Base-by-base conservation (phyloP, 2,329 filamentous ascomycete genomes). In the Ophiobolus disseminans region DNA sequence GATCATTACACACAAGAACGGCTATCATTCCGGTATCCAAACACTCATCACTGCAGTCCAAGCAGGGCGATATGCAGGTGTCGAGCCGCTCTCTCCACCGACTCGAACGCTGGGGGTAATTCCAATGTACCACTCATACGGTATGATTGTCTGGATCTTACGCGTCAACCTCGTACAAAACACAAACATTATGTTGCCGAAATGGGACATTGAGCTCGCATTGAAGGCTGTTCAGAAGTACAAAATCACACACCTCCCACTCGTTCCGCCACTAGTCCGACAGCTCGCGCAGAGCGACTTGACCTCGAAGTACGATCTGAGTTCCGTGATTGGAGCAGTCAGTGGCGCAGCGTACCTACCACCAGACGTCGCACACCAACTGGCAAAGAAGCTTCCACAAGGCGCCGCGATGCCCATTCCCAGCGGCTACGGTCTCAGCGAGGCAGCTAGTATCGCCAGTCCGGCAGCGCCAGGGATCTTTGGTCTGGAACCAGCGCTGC, bases 51-150 rank as follows among this genome's bases (percentile, higher is more conserved):
- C 58, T 2, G 57, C 55, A 2, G 50, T 54, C 2, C 66, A 68
- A 53, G 42, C 31, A 8, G 54, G 65, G 14, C 57, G 57, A 0
- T 66, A 53, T 38, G 46, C 39, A 7, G 60, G 59, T 16, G 38
- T 62, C 3, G 62, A 65, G 35, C 64, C 66, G 1, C 46, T 68
- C 3, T 20, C 51, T 2, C 60, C 63, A 2, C 45, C 42, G 4
- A 41, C 44, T 4, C 34, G 44, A 0, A 56, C 55, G 0, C 39
- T 67, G 1, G 65, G 65, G 13, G 63, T 69, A 1, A 58, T 68
- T 4, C 66, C 66, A 3, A 65, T 65, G 59, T 69, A 68, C 34
- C 66, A 69, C 32, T 68, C 65, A 10, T 69, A 66, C 45, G 66
- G 66, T 39, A 66, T 67, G 63, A 63, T 69, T 9, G 26, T 68